Evolutionary conservation across 768 basidiomycete species (phyloP), one percentile per base, ranked within the genome.

Genomic region (Calocybe gangraenosa): DNA sequence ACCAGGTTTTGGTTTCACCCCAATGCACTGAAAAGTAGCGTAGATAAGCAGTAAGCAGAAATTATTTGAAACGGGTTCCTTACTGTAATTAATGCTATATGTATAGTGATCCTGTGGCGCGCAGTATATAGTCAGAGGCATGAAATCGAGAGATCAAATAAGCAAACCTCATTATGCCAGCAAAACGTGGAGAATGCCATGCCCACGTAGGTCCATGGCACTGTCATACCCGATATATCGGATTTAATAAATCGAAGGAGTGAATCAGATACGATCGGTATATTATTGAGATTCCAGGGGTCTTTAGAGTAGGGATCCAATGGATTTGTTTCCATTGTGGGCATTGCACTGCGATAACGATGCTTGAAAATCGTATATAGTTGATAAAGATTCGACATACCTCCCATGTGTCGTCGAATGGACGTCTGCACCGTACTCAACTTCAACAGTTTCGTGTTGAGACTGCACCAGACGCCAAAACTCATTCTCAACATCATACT

Each of bases 1-100:
- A 99, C 96, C 96, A 99, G 0, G 95, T 99, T 73, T 99, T 99
- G 25, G 95, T 95, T 62, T 96, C 95, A 21, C 96, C 96, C 91
- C 92, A 97, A 62, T 97, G 93, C 87, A 95, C 92, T 94, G 52
- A 22, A 37, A 43, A 43, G 48, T 52, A 50, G 58, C 50, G 14
- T 48, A 50, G 38, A 31, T 20, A 40, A 36, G 52, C 46, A 57
- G n/a, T 25, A 31, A 6, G 2, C 40, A 36, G 23, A 44, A 6
- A 6, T 28, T 11, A 28, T 11, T 41, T 48, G 53, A 28, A 34
- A 40, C n/a, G 42, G 40, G 8, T 40, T 50, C 59, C 90, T 61
- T 65, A 92, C 91, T 90, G 67, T 82, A 94, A 64, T 94, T 92
- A 60, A 97, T 81, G 63, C 90, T 93, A 63, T 93, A 96, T 9